Evolutionary conservation across 176 grass and related monocot genomes (phyloP).

Genomic region (Carex scoparia): DNA sequence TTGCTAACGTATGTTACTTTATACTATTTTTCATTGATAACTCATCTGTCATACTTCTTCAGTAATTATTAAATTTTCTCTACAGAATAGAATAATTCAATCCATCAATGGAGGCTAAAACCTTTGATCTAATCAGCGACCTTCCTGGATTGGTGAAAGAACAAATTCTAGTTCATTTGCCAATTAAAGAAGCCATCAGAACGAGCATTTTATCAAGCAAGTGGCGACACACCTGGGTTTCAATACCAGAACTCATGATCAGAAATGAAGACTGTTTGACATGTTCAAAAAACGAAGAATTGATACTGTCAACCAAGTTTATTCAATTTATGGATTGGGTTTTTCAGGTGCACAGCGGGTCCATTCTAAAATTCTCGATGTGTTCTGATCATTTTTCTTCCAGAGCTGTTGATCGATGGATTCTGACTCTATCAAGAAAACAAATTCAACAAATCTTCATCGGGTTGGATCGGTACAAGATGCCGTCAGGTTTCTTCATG

Average conservation of each 20-base stretch:
- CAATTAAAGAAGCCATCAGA: slow-evolving; percentile 20
- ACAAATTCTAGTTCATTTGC: slow-evolving; percentile 20
- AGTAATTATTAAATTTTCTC: neutral
- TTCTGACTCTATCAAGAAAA: slow-evolving; percentile 15
- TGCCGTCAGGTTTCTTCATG: slow-evolving; percentile 20
- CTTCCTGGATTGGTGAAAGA: slow-evolving; percentile 16
- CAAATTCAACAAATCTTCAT: slow-evolving; percentile 22
- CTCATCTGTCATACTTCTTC: neutral
- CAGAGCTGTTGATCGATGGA: slow-evolving; percentile 15
- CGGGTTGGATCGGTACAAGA: slow-evolving; percentile 17
- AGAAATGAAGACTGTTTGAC: slow-evolving; percentile 15
- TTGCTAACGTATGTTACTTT: neutral
- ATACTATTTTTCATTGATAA: neutral
- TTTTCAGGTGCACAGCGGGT: slow-evolving; percentile 11
- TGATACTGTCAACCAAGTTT: slow-evolving; percentile 18
- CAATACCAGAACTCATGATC: slow-evolving; percentile 18
- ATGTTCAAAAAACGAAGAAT: slow-evolving; percentile 10
- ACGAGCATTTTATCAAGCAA: slow-evolving; percentile 22
- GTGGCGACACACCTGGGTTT: slow-evolving; percentile 19
- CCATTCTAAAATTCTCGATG: slow-evolving; percentile 9
- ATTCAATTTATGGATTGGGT: slow-evolving; percentile 19
- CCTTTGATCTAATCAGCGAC: slow-evolving; percentile 15
- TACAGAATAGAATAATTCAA: neutral
- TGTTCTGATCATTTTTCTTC: slow-evolving; percentile 23
- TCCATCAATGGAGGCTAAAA: slow-evolving; percentile 7